A percentile compares a stretch with the other conserved stretches of the same genome.
These are phyloP conservation scores for Durusdinium trenchii DNA, from an alignment of 73 alveolate species.

Conservation along the genomic window DNA sequence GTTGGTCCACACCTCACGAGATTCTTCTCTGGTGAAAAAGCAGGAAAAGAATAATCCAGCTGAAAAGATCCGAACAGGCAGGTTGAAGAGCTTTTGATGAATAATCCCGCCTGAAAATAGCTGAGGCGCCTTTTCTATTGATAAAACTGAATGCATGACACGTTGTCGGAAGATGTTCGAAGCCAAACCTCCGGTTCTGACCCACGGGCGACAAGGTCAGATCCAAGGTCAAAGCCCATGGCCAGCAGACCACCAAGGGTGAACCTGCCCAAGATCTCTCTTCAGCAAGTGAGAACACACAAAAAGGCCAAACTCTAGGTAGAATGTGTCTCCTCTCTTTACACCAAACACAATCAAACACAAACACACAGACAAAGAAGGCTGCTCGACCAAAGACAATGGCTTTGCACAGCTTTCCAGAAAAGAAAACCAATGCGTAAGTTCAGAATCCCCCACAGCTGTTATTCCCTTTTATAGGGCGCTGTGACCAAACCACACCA, in stretches of 20 bases:
- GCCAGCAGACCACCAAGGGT: slow-evolving; percentile 80
- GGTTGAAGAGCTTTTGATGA: not conserved
- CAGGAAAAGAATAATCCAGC: not conserved
- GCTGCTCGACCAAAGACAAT: not conserved
- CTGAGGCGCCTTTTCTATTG: not conserved
- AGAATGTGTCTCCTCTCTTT: not conserved
- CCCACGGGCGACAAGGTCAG: not conserved
- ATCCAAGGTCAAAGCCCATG: slow-evolving; percentile 23
- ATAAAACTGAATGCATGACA: not conserved
- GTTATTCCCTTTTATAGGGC: not conserved
- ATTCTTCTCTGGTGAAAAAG: not conserved
- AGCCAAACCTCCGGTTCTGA: not conserved
- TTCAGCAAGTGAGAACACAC: not conserved
- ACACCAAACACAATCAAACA: not conserved
- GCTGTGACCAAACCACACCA: not conserved
- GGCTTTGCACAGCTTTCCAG: not conserved
- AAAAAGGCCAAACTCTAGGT: not conserved
- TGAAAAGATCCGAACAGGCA: not conserved
- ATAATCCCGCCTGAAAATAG: not conserved
- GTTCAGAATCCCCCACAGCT: not conserved
- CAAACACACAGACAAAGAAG: not conserved
- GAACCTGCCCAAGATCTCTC: not conserved
- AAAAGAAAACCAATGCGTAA: not conserved
- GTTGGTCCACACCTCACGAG: slow-evolving; percentile 85
- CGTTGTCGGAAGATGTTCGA: not conserved